phyloP scores from a whole-genome alignment of 2,329 filamentous ascomycete species.

The Periglandula ipomoeae region DNA sequence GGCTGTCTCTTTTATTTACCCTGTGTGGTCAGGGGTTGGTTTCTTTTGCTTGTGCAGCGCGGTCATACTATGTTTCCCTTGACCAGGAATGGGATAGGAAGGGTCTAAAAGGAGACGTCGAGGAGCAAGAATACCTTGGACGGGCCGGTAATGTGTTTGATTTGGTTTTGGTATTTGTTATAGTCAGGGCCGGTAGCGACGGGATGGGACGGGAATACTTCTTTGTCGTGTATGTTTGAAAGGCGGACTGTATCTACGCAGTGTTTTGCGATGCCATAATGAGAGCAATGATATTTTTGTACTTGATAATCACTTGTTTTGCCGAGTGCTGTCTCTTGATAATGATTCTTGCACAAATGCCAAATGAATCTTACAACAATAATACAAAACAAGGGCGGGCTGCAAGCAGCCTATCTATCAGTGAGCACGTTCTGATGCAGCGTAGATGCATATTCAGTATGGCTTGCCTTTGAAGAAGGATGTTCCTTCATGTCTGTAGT shows the following conservation, averaged over 20 bases:
- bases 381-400: too few relatives aligned
- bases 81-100: neutral
- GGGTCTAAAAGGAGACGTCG: neutral
- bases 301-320: neutral
- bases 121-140: neutral
- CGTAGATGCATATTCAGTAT: too few relatives aligned
- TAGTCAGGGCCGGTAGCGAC: neutral
- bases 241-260: slow-evolving; percentile 16
- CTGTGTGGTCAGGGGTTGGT: neutral
- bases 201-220: neutral
- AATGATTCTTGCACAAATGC: slow-evolving; percentile 11
- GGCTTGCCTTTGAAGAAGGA: too few relatives aligned
- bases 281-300: slow-evolving; percentile 16
- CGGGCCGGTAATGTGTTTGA: neutral
- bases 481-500: too few relatives aligned
- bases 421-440: too few relatives aligned
- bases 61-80: neutral
- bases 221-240: slow-evolving; percentile 14
- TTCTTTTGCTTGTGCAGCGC: neutral
- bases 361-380: too few relatives aligned
- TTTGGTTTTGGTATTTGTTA: slow-evolving; percentile 1
- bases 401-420: too few relatives aligned
- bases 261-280: slow-evolving; percentile 19
- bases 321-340: too few relatives aligned
- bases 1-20: neutral